Base-by-base conservation (phyloP, 2,329 filamentous ascomycete genomes). In the Sporothrix sp. region DNA sequence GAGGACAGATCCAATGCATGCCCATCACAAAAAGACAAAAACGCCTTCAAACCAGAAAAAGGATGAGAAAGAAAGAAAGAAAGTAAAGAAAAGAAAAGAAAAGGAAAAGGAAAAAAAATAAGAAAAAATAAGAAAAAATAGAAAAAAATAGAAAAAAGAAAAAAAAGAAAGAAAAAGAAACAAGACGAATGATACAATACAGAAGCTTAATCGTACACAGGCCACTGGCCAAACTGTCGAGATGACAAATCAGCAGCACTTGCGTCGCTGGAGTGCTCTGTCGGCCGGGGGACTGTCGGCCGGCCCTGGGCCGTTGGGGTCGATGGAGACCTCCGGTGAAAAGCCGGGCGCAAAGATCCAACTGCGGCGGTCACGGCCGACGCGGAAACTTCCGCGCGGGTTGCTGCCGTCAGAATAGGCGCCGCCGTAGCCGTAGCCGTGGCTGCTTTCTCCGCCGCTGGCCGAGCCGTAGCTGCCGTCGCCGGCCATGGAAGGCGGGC, bases 321-420 rank as follows among this genome's bases (percentile, higher is more conserved):
- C 74, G 25, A 77, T 62, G 3, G 72, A 70, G 4, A 78, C 65
- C 10, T 72, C 68, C 1, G 75, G 74, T 10, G 72, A 73, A 58
- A 79, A 79, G 1, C 62, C 66, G 0, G 75, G 74, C 1, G 74
- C 72, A 57, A 81, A 79, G 21, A 80, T 61, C 78, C 78, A 81
- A 61, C 76, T 80, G 38, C 76, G 65, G 35, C 78, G 64, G 58
- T 81, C 78, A 48, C 75, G 68, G 7, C 76, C 76, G 14, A 81
- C 71, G 43, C 78, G 70, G 59, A 81, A 80, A 59, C 76, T 80
- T 9, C 69, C 70, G 18, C 74, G 61, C 2, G 67, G 59, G 52
- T 73, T 72, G 21, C 61, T 62, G 39, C 66, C 70, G 42, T 79
- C 76, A 57, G 78, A 79, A 58, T 79, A 79, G 16, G 60, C 60